Evolutionary conservation across 2,329 filamentous ascomycete genomes (phyloP), one percentile per base, ranked within the genome.

Genomic region (Tolypocladium tundrense): DNA sequence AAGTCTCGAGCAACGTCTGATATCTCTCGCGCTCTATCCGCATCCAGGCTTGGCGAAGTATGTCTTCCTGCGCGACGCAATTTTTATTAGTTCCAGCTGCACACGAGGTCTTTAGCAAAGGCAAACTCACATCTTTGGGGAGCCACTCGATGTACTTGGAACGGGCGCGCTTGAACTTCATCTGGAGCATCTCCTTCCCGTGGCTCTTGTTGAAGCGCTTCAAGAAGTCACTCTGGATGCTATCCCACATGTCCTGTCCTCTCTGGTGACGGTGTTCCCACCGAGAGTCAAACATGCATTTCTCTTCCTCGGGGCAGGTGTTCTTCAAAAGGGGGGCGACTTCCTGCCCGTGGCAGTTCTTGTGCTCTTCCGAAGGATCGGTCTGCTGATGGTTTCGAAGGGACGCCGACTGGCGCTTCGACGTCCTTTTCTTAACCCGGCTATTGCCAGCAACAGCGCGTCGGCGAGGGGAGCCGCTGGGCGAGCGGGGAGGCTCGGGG

Each of bases 181-280:
- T 84, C 63, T 84, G 81, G 5, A 84, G 71, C 54, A 75, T 75
- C 54, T 80, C 77, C 61, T 79, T 78, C 42, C 75, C 72, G 7
- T 70, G 71, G 16, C 69, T 69, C 60, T 73, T 70, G 11, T 65
- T 57, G 55, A 75, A 75, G 24, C 59, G 59, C 10, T 61, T 58
- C 16, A 65, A 65, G 60, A 74, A 83, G 58, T 77, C 74, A 6
- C 65, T 66, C 54, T 75, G 73, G 58, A 84, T 82, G 43, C 74
- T 72, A 31, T 80, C 76, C 81, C 81, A 84, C 80, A 84, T 84
- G 40, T 80, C 79, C 61, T 80, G 80, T 19, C 81, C 81, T 63
- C 79, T 80, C 55, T 75, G 72, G 24, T 74, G 64, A 19, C 74
- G 69, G 62, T 77, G 74, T 31, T 74, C 65, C 65, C 75, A 76